Evolutionary conservation across 257 asterid species (phyloP).

Genomic region (Scutellaria barbata): DNA sequence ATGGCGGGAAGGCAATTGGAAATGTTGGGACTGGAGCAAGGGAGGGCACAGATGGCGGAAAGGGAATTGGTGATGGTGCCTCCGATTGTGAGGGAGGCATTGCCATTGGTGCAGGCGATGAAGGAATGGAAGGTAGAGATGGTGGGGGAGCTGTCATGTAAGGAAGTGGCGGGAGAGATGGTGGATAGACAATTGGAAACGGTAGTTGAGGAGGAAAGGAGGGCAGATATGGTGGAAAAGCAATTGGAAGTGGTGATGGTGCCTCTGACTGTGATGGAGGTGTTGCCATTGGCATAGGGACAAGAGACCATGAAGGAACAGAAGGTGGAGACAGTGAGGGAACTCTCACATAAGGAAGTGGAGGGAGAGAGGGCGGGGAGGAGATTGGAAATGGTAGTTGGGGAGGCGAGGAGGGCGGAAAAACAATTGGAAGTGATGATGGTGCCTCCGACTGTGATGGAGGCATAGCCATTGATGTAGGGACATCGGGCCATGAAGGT

Average conservation of each 20-base stretch:
- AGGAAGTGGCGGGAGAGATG: neutral
- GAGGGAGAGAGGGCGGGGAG: neutral
- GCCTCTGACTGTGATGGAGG: conserved; percentile 17
- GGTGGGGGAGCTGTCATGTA: neutral
- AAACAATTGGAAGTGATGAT: too few species aligned
- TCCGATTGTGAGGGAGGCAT: too few species aligned
- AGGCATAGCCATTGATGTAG: neutral
- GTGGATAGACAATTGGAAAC: neutral
- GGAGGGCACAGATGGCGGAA: too few species aligned
- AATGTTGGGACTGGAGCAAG: too few species aligned
- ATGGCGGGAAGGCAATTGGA: too few species aligned
- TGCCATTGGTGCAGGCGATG: too few species aligned
- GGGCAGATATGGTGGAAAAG: neutral
- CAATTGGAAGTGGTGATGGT: neutral
- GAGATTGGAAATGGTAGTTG: neutral
- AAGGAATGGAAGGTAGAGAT: neutral
- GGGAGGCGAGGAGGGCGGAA: neutral
- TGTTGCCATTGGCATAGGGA: neutral
- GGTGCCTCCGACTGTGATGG: too few species aligned
- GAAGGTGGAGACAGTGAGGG: neutral
- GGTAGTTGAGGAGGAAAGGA: neutral
- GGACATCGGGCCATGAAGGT: neutral
- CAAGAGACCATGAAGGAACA: neutral
- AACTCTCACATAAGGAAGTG: neutral
- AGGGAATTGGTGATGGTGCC: too few species aligned